Percentiles rank a stretch among this genome's conserved stretches.
Conservation (phyloP, 2,329 filamentous ascomycete genomes). For the Cercospora brassicicola region DNA sequence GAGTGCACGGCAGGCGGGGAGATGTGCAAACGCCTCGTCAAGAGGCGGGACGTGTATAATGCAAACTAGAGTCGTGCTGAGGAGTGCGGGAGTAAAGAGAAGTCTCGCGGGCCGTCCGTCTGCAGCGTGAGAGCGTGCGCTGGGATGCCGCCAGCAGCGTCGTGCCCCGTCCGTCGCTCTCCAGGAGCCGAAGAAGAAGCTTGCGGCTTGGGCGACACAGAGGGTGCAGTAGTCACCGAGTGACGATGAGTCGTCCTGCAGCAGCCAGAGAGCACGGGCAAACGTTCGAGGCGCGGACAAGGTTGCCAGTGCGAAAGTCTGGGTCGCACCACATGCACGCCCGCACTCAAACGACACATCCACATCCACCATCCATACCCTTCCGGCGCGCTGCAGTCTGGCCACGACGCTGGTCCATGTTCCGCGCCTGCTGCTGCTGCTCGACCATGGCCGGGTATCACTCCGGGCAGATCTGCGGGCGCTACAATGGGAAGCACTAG, state of each 20-base stretch:
- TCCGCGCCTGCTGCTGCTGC: neutral
- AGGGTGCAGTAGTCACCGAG: neutral
- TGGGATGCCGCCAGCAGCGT: neutral
- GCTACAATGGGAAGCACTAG: neutral
- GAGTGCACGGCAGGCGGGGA: neutral
- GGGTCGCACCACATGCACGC: neutral
- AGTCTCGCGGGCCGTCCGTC: neutral
- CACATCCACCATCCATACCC: neutral
- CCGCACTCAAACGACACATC: neutral
- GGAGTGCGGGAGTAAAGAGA: neutral
- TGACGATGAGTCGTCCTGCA: constrained; percentile 13
- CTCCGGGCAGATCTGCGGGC: neutral
- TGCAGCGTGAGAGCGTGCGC: neutral
- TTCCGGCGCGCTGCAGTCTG: neutral
- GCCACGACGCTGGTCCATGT: neutral
- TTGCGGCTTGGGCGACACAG: constrained; percentile 4
- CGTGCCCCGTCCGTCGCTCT: neutral
- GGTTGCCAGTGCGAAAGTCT: neutral
- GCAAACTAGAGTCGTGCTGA: neutral
- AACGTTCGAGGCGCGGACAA: constrained; percentile 2
- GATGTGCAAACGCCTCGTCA: neutral
- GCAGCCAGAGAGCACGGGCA: neutral
- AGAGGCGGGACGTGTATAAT: neutral
- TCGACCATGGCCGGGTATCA: neutral
- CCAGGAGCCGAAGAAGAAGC: constrained; percentile 11